Conservation (phyloP, 2,329 filamentous ascomycete species). For the Neocucurbitaria cava region DNA sequence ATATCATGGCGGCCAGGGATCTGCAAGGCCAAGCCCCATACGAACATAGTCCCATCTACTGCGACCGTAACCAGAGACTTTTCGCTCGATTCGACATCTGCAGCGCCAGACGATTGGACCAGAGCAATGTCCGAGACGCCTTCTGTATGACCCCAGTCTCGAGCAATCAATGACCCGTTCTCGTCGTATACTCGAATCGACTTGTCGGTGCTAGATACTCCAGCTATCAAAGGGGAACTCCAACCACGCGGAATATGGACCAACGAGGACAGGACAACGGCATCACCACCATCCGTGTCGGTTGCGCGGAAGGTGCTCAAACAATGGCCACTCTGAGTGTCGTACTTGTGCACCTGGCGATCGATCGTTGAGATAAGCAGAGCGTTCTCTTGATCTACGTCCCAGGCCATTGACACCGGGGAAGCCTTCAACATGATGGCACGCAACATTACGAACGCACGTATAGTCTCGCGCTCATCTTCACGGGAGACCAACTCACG, state of each 20-base stretch:
- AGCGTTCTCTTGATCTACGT: conserved; percentile 64
- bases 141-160: conserved; percentile 95
- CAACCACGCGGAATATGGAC: conserved; percentile 65
- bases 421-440: conserved; percentile 85
- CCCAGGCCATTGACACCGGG: conserved; percentile 81
- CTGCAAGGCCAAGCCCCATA: conserved; percentile 51
- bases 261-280: conserved; percentile 82
- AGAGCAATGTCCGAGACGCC: conserved; percentile 86
- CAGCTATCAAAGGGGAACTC: conserved; percentile 74
- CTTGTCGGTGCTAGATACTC: conserved; percentile 94
- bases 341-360: conserved; percentile 65
- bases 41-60: conserved; percentile 59
- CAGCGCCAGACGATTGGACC: conserved; percentile 49
- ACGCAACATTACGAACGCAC: conserved; percentile 78
- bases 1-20: conserved; percentile 37
- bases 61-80: conserved; percentile 56
- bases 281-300: conserved; percentile 80
- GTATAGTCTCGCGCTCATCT: conserved; percentile 61
- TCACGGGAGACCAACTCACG: conserved; percentile 78
- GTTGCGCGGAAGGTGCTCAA: conserved; percentile 79
- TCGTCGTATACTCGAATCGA: conserved; percentile 91
- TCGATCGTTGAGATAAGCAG: conserved; percentile 69
- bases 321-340: conserved; percentile 72
- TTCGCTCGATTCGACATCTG: conserved; percentile 57
- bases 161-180: conserved; percentile 77